These are phyloP conservation scores for Trapa bicornis DNA, from an alignment of 345 rosid genomes.

Conservation along the genomic window DNA sequence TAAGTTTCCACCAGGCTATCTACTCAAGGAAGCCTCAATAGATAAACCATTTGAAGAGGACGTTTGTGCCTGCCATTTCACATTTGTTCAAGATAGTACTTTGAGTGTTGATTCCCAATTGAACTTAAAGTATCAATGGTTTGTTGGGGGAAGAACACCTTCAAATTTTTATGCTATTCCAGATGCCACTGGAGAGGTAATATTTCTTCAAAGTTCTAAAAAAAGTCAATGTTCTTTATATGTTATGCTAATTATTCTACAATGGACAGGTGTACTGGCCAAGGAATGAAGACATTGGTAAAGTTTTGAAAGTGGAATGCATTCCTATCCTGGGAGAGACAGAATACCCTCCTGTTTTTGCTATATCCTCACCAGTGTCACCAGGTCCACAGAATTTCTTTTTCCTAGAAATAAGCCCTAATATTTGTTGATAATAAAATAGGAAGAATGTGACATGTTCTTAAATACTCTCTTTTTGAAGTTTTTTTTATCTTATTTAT, in stretches of 20 bases:
- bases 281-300: conserved; percentile 66
- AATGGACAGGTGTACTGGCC: conserved; percentile 78
- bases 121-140: conserved; percentile 74
- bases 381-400: conserved; percentile 33
- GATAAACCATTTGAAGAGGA: conserved; percentile 92
- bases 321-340: conserved; percentile 52
- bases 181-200: conserved; percentile 71
- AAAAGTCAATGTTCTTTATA: background rate
- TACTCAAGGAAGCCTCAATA: conserved; percentile 67
- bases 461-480: background rate
- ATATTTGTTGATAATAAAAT: background rate
- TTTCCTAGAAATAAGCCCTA: background rate
- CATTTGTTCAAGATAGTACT: conserved; percentile 51
- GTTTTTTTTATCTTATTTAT: background rate
- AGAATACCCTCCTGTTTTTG: conserved; percentile 68
- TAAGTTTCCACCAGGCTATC: conserved; percentile 52
- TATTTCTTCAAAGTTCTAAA: background rate
- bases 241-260: background rate
- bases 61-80: conserved; percentile 68
- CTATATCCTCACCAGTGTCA: conserved; percentile 63
- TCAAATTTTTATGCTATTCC: conserved; percentile 60
- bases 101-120: conserved; percentile 36
- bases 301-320: conserved; percentile 74
- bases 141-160: conserved; percentile 59
- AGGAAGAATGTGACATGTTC: background rate